phyloP scores from a whole-genome alignment of 169 alveolate genomes.

The Perkinsus olseni region DNA sequence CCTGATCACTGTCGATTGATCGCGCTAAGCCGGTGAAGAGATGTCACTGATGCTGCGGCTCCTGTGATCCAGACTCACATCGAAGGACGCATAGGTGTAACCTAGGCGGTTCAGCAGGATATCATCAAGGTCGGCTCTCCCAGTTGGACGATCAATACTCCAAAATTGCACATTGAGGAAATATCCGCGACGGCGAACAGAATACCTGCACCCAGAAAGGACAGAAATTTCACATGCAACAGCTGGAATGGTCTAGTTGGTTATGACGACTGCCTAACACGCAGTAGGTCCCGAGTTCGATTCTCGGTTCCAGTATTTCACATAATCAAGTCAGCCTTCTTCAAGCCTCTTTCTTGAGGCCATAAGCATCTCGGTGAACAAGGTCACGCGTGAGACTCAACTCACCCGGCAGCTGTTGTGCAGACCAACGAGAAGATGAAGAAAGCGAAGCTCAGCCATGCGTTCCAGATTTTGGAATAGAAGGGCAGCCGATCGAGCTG shows the following conservation, averaged over 20 bases:
- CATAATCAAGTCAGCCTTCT: not conserved
- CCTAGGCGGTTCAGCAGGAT: not conserved
- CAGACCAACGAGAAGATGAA: not conserved
- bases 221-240: not conserved
- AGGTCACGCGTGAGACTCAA: too few relatives aligned
- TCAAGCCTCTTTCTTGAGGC: too few relatives aligned
- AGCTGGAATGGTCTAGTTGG: slow-evolving; percentile 3
- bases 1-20: too few relatives aligned
- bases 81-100: not conserved
- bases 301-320: not conserved
- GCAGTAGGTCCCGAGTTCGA: slow-evolving; percentile 5
- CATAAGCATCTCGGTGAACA: too few relatives aligned
- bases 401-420: not conserved
- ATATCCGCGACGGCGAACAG: not conserved
- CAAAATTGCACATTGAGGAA: not conserved
- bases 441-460: not conserved
- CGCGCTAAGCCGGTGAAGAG: not conserved
- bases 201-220: not conserved
- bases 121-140: not conserved
- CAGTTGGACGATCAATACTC: not conserved
- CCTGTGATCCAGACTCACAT: not conserved
- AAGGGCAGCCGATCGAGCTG: not conserved
- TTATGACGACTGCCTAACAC: slow-evolving; percentile 3
- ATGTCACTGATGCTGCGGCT: too few relatives aligned
- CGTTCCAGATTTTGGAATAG: not conserved